Evolutionary conservation across 257 asterid species (phyloP).

Genomic region (Phtheirospermum japonicum): DNA sequence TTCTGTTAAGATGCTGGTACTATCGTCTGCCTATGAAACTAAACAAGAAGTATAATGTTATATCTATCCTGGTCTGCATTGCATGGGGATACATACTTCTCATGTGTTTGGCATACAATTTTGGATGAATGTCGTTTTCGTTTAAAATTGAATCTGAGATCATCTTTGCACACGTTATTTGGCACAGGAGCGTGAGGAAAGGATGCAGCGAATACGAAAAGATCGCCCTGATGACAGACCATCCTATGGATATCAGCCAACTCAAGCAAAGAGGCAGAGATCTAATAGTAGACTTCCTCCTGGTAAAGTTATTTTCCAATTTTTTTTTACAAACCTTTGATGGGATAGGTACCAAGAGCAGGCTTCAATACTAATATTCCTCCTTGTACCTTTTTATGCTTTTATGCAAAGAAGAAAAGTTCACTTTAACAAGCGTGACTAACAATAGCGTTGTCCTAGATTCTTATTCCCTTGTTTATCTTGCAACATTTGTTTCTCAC

Average conservation of each 20-base stretch:
- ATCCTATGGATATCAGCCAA: constrained; percentile 51
- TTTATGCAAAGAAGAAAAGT: neutral
- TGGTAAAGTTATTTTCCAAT: constrained; percentile 43
- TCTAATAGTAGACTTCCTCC: constrained; percentile 76
- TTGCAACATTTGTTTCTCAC: constrained; percentile 9
- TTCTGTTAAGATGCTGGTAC: neutral
- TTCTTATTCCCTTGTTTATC: constrained; percentile 16
- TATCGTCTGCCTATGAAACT: neutral
- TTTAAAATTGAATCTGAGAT: constrained; percentile 22
- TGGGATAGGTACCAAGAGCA: constrained; percentile 15
- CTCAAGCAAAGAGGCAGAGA: constrained; percentile 58
- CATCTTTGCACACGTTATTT: constrained; percentile 22
- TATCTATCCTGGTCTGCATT: neutral
- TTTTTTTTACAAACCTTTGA: constrained; percentile 2
- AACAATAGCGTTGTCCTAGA: constrained; percentile 3
- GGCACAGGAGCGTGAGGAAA: constrained; percentile 87
- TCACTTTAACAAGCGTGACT: constrained; percentile 14
- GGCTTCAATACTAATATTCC: constrained; percentile 5
- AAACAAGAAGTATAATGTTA: neutral
- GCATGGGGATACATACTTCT: neutral
- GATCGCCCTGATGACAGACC: constrained; percentile 68
- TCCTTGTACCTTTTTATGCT: constrained; percentile 7
- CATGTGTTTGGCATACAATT: constrained; percentile 10
- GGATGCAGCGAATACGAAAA: constrained; percentile 62
- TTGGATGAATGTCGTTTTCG: constrained; percentile 7